Percentiles rank a stretch among this genome's conserved stretches.
Evolutionary conservation across 2,329 filamentous ascomycete species (phyloP).

Genomic region (Diaporthe ilicicola): DNA sequence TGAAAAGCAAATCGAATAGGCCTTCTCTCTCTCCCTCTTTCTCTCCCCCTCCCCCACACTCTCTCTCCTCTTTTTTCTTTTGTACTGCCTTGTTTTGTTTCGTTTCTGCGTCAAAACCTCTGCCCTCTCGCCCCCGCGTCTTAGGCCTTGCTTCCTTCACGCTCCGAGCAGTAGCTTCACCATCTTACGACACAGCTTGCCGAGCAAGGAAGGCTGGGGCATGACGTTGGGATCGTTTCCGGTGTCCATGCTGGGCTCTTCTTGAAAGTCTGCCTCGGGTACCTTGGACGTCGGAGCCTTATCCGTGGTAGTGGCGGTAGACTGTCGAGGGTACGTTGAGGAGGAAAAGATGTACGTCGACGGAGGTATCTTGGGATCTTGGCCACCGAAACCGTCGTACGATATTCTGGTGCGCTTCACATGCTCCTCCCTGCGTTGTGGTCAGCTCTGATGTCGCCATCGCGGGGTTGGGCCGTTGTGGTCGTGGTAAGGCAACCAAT

Average conservation of each 20-base stretch:
- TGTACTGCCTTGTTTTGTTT: background rate
- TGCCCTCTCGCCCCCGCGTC: background rate
- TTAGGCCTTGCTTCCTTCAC: background rate
- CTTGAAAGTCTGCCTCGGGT: background rate
- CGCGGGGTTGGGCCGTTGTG: background rate
- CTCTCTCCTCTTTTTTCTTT: too few relatives aligned
- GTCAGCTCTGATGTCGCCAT: background rate
- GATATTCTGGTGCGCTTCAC: slow-evolving; percentile 27
- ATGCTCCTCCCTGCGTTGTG: slow-evolving; percentile 5
- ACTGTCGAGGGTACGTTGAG: background rate
- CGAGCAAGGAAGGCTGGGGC: background rate
- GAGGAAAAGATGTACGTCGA: background rate
- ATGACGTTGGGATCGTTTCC: background rate
- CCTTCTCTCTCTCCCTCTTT: too few relatives aligned
- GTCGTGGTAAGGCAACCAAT: too few relatives aligned
- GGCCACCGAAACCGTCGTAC: background rate
- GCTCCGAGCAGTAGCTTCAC: background rate
- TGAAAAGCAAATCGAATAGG: background rate
- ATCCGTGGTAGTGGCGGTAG: background rate
- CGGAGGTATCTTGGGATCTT: background rate
- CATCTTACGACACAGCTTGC: slow-evolving; percentile 7
- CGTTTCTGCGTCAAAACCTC: background rate
- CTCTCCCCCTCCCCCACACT: too few relatives aligned
- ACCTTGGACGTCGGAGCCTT: background rate
- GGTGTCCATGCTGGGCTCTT: background rate